Evolutionary conservation across 148 eudicot species (phyloP), one percentile per base, ranked within the genome.

Genomic region (Silene latifolia): DNA sequence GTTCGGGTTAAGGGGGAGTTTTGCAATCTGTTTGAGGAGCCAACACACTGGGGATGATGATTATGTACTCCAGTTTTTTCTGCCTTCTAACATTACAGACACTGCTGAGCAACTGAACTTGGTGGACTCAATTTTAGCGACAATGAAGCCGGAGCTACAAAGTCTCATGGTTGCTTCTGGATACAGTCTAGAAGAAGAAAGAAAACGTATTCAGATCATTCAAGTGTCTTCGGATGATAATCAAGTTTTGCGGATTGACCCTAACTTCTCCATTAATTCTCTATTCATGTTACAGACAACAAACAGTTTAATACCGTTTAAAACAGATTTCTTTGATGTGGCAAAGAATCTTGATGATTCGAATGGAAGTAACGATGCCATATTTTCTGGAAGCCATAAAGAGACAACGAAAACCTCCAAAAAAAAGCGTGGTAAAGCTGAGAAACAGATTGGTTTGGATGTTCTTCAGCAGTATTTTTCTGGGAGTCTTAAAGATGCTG

Each of bases 401-500:
- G 87, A 84, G 73, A 62, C 66, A 57, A 78, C 72, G 58, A 92
- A 90, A 80, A 67, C 86, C 64, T 80, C 89, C 2, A 91, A 86
- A 69, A 90, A 87, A 69, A 94, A 94, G 73, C 91, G 98, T 76
- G 93, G 97, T 66, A 94, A 91, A 84, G 92, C 92, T 63, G 97
- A 94, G 84, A 94, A 94, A 79, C 82, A 88, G 69, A 94, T 94
- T 69, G 89, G 96, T 81, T 84, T 94, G 82, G 97, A 91, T 51
- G 98, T 89, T 69, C 86, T 93, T 56, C 92, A 88, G 80, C 89
- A 91, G 78, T 86, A 91, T 76, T 93, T 91, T 80, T 85, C 95
- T 44, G 95, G 93, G 76, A 91, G 95, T 78, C 94, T 91, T 15
- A 91, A 93, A 83, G 95, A 93, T 80, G 98, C 97, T 74, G 98